Base-by-base conservation (phyloP, 371 early-diverging fungal species). In the Dichotomocladium elegans region DNA sequence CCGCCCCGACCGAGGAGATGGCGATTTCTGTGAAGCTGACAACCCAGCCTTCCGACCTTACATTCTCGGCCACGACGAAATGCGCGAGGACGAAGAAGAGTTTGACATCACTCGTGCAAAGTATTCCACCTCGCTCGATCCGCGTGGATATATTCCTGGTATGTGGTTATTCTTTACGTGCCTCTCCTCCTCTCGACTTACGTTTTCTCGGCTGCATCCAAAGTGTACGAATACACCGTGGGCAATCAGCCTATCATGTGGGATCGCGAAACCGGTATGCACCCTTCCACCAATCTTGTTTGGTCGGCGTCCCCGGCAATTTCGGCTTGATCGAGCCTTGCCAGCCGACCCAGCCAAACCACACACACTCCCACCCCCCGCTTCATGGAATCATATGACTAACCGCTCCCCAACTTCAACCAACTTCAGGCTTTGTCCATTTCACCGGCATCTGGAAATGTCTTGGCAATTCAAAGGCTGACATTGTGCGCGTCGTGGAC, bases 361-460 rank as follows among this genome's bases (percentile, higher is more conserved):
- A n/a, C n/a, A n/a, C n/a, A n/a, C n/a, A n/a, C n/a, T n/a, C n/a
- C n/a, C n/a, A n/a, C n/a, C n/a, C n/a, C n/a, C n/a, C n/a, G n/a
- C n/a, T n/a, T n/a, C n/a, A n/a, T n/a, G n/a, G n/a, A n/a, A n/a
- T n/a, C n/a, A n/a, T n/a, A n/a, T n/a, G n/a, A n/a, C n/a, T n/a
- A n/a, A n/a, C n/a, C n/a, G n/a, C n/a, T n/a, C n/a, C n/a, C n/a
- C n/a, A n/a, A n/a, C n/a, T n/a, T n/a, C n/a, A n/a, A n/a, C n/a
- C 37, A 19, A 70, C n/a, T n/a, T n/a, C n/a, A n/a, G 75, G 77
- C 7, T 81, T 82, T 50, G 86, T 88, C 9, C 81, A 83, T 58
- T 88, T 83, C 44, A 88, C 88, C n/a, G 85, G 86, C 19, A 86
- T 88, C 45, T 85, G 88, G 85, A 84, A 88, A 57, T 80, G 85